Evolutionary conservation across 73 alveolate species (phyloP), one percentile per base, ranked within the genome.

Genomic region (Stentor roeselii): DNA sequence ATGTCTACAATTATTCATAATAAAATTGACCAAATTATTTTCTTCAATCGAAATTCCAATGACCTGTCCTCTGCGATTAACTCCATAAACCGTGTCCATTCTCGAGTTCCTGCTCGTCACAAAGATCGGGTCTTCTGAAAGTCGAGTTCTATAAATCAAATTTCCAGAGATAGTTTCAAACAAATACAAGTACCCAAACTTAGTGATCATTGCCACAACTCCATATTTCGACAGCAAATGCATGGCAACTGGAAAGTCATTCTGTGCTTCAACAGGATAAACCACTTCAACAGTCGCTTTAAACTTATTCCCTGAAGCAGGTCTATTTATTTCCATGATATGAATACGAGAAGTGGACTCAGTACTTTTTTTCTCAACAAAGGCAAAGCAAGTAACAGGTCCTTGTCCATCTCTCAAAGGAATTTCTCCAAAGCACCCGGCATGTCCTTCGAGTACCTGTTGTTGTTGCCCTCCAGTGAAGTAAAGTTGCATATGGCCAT

Each of bases 161-260:
- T 86, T 85, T n/a, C 96, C 96, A 83, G 93, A 89, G 32, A 97
- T 86, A 40, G 95, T 84, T 88, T 95, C 99, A 88, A 88, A 95
- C 58, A 97, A 94, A 80, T 82, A 92, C 36, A 97, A 83, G 93
- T 90, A 93, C 34, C 99, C 98, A 34, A 89, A 83, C 92, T 97
- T 97, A 60, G 99, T 95, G 14, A 97, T 90, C 36, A 93, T 93
- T 91, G 93, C 95, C 76, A 97, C 87, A 42, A 96, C 89, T 58
- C 99, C 99, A 84, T 89, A 96, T 86, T 91, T 97, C 38, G 84
- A 92, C 74, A 86, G 89, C 30, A 95, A 83, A 78, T 97, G 97
- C 98, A 97, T 93, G 58, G 93, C 78, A 83, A 97, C 99, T 27
- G 99, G 99, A 96, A 97, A 97, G 85, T 97, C 99, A 77, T 92